phyloP scores from a whole-genome alignment of 345 rosid species.

The Cochlearia excelsa region DNA sequence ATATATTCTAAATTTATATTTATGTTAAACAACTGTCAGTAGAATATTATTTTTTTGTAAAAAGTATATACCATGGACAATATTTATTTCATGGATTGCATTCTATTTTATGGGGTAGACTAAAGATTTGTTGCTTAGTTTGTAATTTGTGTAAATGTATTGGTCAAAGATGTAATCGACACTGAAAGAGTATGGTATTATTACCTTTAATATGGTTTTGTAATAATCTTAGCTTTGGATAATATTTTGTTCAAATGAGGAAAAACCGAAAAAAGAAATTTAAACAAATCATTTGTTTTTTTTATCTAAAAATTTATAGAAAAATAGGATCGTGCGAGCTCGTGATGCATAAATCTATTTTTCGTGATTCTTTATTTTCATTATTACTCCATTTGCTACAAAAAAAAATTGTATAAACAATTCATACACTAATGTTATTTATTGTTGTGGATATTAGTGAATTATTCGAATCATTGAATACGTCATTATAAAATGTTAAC shows the following conservation, averaged over 20 bases:
- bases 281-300: no score
- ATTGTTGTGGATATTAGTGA: slow-evolving; percentile 5
- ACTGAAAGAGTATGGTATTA: no score
- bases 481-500: slow-evolving; percentile 21
- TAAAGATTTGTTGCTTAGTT: slow-evolving; percentile 3
- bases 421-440: background rate
- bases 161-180: no score
- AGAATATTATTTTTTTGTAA: background rate
- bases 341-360: slow-evolving; percentile 19
- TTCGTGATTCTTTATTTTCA: no score
- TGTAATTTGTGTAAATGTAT: background rate
- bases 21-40: background rate
- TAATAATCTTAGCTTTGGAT: no score
- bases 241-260: background rate
- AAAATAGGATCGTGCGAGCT: slow-evolving; percentile 23
- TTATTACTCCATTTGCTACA: no score
- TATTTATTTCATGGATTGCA: no score
- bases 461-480: slow-evolving; percentile 26
- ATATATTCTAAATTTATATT: no score
- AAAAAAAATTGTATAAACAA: background rate
- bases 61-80: background rate
- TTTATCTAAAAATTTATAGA: no score
- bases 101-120: background rate
- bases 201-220: background rate
- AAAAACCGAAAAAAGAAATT: no score